These are phyloP conservation scores for Iris macrosiphon DNA, from an alignment of 106 monocot species.

Conservation along the genomic window DNA sequence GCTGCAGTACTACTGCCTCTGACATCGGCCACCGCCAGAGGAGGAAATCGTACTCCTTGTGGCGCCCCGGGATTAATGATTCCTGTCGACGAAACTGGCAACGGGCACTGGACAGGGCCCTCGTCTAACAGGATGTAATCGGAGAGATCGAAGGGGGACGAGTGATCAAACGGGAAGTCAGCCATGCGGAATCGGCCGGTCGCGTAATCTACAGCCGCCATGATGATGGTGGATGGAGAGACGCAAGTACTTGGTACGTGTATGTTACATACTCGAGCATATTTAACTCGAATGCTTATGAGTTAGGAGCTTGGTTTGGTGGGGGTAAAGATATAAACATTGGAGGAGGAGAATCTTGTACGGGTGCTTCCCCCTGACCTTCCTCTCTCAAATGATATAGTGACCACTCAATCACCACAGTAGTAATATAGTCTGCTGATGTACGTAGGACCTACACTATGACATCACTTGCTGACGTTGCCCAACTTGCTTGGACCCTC, in stretches of 20 bases:
- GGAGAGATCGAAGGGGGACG: conserved; percentile 17
- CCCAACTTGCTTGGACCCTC: too few relatives aligned
- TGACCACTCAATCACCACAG: too few relatives aligned
- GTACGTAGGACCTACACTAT: too few relatives aligned
- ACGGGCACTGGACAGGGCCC: not conserved
- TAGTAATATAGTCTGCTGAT: too few relatives aligned
- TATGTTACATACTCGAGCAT: not conserved
- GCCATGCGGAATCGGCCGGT: not conserved
- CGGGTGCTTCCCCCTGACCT: conserved; percentile 1
- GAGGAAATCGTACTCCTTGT: too few relatives aligned
- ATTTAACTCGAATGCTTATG: not conserved
- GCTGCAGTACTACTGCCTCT: too few relatives aligned
- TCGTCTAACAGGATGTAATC: conserved; percentile 10
- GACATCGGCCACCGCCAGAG: too few relatives aligned
- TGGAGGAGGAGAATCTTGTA: too few relatives aligned
- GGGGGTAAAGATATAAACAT: too few relatives aligned
- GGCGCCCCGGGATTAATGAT: not conserved
- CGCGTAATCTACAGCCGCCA: conserved; percentile 1
- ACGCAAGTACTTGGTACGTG: not conserved
- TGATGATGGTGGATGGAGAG: not conserved
- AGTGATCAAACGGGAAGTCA: conserved; percentile 8
- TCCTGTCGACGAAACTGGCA: not conserved
- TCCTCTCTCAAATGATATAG: too few relatives aligned
- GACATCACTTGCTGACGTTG: too few relatives aligned
- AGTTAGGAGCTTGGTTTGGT: not conserved